phyloP scores from a whole-genome alignment of 2,329 filamentous ascomycete genomes.

The Colletotrichum horii region DNA sequence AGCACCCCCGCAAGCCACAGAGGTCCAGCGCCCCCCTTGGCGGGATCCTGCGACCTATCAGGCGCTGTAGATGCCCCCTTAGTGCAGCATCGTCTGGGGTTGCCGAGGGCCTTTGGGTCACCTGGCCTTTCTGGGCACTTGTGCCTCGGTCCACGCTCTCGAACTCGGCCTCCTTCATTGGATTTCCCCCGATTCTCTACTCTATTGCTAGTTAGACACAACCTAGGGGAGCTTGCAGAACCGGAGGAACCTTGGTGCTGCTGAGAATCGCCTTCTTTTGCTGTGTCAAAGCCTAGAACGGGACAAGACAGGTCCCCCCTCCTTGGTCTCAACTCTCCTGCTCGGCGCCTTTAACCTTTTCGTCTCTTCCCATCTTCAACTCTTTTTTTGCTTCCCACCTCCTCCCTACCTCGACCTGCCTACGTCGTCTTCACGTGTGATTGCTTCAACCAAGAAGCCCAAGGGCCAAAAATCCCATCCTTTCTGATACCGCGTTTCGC shows the following conservation, averaged over 20 bases:
- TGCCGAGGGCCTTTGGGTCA: conserved; percentile 17
- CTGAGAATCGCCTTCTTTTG: not conserved
- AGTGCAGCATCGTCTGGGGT: conserved; percentile 14
- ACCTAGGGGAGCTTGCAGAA: not conserved
- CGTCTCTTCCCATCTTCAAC: not conserved
- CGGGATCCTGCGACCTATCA: not conserved
- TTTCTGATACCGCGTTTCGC: not conserved
- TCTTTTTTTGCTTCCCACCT: not conserved
- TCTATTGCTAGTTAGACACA: not conserved
- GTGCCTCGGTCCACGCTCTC: conserved; percentile 20
- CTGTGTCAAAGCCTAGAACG: not conserved
- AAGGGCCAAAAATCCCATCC: not conserved
- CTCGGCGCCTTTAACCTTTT: not conserved
- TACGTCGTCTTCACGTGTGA: not conserved
- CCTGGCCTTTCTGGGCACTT: not conserved
- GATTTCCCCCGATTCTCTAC: not conserved
- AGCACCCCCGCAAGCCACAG: conserved; percentile 13
- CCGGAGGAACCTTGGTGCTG: not conserved
- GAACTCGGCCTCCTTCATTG: conserved; percentile 13
- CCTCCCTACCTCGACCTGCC: not conserved
- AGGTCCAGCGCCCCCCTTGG: conserved; percentile 1
- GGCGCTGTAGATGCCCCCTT: not conserved
- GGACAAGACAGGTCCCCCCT: not conserved
- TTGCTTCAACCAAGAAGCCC: not conserved
- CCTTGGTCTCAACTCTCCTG: not conserved